Conservation (phyloP, 2,329 filamentous ascomycete genomes). For the Blastomyces silverae region DNA sequence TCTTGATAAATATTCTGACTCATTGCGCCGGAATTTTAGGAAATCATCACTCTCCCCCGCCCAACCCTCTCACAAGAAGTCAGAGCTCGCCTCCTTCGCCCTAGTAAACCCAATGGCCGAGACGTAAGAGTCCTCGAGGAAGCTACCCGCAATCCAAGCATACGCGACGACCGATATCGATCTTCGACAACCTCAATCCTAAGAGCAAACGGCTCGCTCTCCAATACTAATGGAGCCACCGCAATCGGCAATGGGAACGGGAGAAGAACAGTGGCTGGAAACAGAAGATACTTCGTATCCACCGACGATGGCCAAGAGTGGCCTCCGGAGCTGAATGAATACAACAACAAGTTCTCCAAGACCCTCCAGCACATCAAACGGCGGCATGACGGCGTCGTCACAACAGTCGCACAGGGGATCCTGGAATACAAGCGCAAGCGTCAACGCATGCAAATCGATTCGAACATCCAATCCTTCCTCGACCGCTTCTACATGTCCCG, state of each 20-base stretch:
- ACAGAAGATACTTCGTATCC: constrained; percentile 78
- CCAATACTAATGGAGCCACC: constrained; percentile 35
- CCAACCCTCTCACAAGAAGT: constrained; percentile 70
- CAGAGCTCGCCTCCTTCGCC: constrained; percentile 63
- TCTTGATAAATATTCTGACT: constrained; percentile 25
- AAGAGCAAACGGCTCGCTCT: constrained; percentile 40
- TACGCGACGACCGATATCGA: constrained; percentile 72
- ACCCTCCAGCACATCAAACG: constrained; percentile 91
- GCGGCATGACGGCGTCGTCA: constrained; percentile 93
- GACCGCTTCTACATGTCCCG: constrained; percentile 99
- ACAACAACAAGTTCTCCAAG: constrained; percentile 85
- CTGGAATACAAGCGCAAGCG: constrained; percentile 95
- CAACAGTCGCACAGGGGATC: constrained; percentile 95
- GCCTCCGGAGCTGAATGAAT: constrained; percentile 89
- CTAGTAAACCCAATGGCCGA: constrained; percentile 48
- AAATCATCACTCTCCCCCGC: constrained; percentile 80
- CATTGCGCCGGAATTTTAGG: constrained; percentile 41
- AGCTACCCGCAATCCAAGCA: constrained; percentile 82
- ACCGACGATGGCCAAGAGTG: constrained; percentile 83
- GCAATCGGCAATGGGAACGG: constrained; percentile 44
- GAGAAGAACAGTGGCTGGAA: constrained; percentile 46
- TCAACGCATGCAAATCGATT: constrained; percentile 96
- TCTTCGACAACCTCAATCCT: constrained; percentile 37
- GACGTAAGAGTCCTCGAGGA: constrained; percentile 65
- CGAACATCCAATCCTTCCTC: constrained; percentile 93